Evolutionary conservation across 2,329 filamentous ascomycete genomes (phyloP), one percentile per base, ranked within the genome.

Genomic region (Akanthomyces uredinophilus): DNA sequence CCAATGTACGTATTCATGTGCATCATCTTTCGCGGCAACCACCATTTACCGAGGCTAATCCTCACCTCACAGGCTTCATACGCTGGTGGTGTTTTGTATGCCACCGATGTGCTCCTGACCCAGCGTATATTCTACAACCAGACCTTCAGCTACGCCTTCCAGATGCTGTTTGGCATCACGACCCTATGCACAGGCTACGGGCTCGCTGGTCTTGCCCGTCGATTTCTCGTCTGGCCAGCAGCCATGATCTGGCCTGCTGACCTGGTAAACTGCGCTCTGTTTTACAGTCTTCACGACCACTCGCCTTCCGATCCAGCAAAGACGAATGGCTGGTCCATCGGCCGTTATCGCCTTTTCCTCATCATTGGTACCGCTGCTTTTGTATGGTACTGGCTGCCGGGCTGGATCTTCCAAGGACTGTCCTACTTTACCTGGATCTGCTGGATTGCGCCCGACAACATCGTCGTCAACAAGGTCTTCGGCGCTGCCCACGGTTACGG

Each of bases 281-380:
- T 85, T 67, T 75, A 78, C 64, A 79, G 75, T 44, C 73, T 80
- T 46, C 78, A 80, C 66, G 77, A 80, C 62, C 77, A 79, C 66
- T 74, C 75, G 4, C 72, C 70, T 16, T 77, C 78, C 6, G 77
- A 83, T 65, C 80, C 82, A 1, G 69, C 75, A 52, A 80, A 79
- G 60, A 79, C 79, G 27, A 81, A 78, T 67, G 86, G 87, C 49
- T 90, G 87, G 87, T 78, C 69, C 39, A 80, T 89, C 54, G 81
- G 83, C n/a, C 82, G 86, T 57, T 88, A 87, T 71, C 80, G 79
- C 65, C 84, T 84, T 71, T 89, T 89, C 74, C 69, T 87, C 61
- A 81, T 82, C 66, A 77, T 86, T 41, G 82, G 83, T 65, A 69
- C 73, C 29, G 80, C 73, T 20, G 79, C 82, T 27, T 80, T 80